Conservation (phyloP, 148 eudicot genomes). For the Rhododendron kiyosumense region DNA sequence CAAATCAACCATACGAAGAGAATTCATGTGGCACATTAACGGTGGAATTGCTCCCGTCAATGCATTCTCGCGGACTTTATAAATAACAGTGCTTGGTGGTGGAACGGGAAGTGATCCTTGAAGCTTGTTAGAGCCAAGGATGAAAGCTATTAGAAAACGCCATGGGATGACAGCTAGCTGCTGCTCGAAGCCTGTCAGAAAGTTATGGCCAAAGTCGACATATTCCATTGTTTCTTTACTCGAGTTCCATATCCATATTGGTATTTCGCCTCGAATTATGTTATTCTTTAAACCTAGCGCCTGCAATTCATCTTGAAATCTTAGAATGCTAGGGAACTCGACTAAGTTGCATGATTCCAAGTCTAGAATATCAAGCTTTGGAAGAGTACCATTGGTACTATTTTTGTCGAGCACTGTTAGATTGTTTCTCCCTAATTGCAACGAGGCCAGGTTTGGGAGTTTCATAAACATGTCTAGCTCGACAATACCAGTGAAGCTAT, state of each 20-base stretch:
- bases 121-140: not conserved
- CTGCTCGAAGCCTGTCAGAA: slow-evolving; percentile 13
- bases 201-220: not conserved
- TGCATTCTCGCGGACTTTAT: not conserved
- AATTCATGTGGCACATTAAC: not conserved
- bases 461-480: slow-evolving; percentile 4
- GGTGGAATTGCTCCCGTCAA: not conserved
- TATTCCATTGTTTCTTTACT: not conserved
- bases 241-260: slow-evolving; percentile 14
- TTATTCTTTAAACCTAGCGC: not conserved
- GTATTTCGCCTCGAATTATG: slow-evolving; percentile 7
- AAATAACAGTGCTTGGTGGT: slow-evolving; percentile 4
- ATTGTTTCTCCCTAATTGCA: not conserved
- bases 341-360: slow-evolving; percentile 18
- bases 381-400: not conserved
- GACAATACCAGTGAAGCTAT: not conserved
- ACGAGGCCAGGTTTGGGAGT: not conserved
- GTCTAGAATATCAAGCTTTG: not conserved
- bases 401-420: not conserved
- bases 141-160: not conserved
- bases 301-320: not conserved
- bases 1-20: not conserved
- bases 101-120: slow-evolving; percentile 26
- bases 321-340: slow-evolving; percentile 15
- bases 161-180: slow-evolving; percentile 10